Base-by-base conservation (phyloP, 768 basidiomycete species). In the Royoungia palumana region DNA sequence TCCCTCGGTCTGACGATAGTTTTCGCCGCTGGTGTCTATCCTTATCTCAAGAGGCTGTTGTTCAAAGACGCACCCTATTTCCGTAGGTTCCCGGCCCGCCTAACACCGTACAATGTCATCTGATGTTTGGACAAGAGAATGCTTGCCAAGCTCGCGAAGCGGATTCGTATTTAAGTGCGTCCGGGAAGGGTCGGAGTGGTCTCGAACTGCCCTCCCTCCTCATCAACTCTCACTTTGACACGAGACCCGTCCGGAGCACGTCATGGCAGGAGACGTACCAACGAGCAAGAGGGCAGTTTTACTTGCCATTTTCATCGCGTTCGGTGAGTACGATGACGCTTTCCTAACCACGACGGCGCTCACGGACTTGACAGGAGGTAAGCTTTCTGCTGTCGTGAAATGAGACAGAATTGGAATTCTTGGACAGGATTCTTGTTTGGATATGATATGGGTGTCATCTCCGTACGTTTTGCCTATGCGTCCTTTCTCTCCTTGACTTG, bases 391-490 rank as follows among this genome's bases (percentile, higher is more conserved):
- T 37, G 10, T 58, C 38, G 41, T 4, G 5, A 25, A 47, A 11
- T 7, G 14, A 11, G 19, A 36, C 19, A 8, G 24, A 25, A 6
- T 17, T 34, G 11, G 24, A 57, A 22, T n/a, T 45, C 30, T 39
- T 35, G 14, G 6, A 4, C 34, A 56, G 82, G 81, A 11, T 85
- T 84, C 63, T 66, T 86, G 9, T 87, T 85, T 47, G 84, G 85
- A 52, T 87, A 87, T 63, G 85, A 87, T 54, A 85, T 87, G 62
- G 84, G 86, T 64, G 82, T 87, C 46, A 86, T 87, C 51, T 87
- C 85, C 47, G 83, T 85, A 51, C 44, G 75, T 14, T 39, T 17
- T 30, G 16, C 17, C 47, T 32, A 21, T 41, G 12, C n/a, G 14
- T 47, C 34, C n/a, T 46, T 45, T 44, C n/a, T 47, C 44, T 51